Base-by-base conservation (phyloP, 345 rosid genomes). In the Eucalyptus sp. region DNA sequence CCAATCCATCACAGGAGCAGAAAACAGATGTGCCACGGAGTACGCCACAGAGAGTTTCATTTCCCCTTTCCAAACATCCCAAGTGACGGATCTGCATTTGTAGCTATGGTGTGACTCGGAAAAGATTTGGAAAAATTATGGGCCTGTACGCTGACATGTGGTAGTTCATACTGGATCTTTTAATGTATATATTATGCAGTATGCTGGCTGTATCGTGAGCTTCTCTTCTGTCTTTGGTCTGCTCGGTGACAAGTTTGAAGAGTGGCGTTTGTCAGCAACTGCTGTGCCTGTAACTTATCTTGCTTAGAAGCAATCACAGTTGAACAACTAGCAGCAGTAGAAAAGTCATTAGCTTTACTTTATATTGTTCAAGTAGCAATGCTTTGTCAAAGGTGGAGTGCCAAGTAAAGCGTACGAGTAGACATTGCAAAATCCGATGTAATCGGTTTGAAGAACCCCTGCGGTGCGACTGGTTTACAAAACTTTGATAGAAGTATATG, bases 1-100 rank as follows among this genome's bases (percentile, higher is more conserved):
- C 94, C 46, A 91, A 89, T 86, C 89, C 95, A 25, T 92, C 94
- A 1, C 96, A 92, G 66, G 95, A 94, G 89, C 95, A 92, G 62
- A 91, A 91, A 86, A 86, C 94, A 8, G 96, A 92, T 50, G 33
- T 88, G 89, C 93, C 93, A 11, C 94, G 52, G 60, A 92, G 88
- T 87, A 88, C 94, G 17, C 92, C 96, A 56, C 98, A 94, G 51
- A 92, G 95, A 87, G 96, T 97, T 64, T 96, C 99, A 4, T 98
- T 96, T 90, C 97, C 98, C 12, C 91, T 97, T 27, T 86, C 91
- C 31, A 95, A 91, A 91, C 94, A 94, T 14, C 87, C 94, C 8
- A 96, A 91, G 88, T 94, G 92, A 95, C 4, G 87, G 48, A 25
- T 60, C 68, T 31, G 44, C 44, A 58, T 87, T 60, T 1, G 8